phyloP scores from a whole-genome alignment of 352 stramenopile species.

The Phytophthora pisi region DNA sequence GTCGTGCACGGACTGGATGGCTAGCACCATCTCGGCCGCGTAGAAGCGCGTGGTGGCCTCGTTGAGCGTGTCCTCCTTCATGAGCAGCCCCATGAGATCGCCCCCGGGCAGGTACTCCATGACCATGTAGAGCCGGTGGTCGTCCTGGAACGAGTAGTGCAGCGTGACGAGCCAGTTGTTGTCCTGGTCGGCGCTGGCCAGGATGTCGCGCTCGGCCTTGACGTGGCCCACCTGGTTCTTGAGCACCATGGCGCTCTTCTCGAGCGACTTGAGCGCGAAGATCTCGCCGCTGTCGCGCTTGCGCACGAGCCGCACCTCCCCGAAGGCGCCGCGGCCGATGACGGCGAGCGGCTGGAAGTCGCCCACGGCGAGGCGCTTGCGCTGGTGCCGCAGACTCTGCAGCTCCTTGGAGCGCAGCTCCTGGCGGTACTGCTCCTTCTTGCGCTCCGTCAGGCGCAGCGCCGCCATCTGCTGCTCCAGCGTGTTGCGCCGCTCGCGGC shows the following conservation, averaged over 20 bases:
- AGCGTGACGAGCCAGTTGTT: conserved; percentile 98
- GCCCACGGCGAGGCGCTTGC: conserved; percentile 78
- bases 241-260: conserved; percentile 91
- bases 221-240: conserved; percentile 97
- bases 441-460: conserved; percentile 74
- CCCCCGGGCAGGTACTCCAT: conserved; percentile 99
- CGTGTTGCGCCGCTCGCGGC: conserved; percentile 71
- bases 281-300: conserved; percentile 87
- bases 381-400: conserved; percentile 79
- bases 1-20: conserved; percentile 98
- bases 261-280: conserved; percentile 93
- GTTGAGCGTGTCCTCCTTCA: conserved; percentile 97
- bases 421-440: conserved; percentile 83
- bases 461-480: conserved; percentile 87
- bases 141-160: conserved; percentile 97
- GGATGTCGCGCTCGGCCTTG: conserved; percentile 96
- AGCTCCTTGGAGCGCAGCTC: conserved; percentile 79
- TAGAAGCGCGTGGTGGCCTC: conserved; percentile 94
- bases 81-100: conserved; percentile 99
- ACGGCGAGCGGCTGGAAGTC: conserved; percentile 98
- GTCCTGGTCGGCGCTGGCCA: conserved; percentile 93
- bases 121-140: conserved; percentile 91
- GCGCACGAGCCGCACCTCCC: conserved; percentile 94
- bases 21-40: conserved; percentile 97
- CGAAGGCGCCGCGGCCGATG: conserved; percentile 98